Evolutionary conservation across 2,329 filamentous ascomycete species (phyloP).

Genomic region (Tolypocladium sp.): DNA sequence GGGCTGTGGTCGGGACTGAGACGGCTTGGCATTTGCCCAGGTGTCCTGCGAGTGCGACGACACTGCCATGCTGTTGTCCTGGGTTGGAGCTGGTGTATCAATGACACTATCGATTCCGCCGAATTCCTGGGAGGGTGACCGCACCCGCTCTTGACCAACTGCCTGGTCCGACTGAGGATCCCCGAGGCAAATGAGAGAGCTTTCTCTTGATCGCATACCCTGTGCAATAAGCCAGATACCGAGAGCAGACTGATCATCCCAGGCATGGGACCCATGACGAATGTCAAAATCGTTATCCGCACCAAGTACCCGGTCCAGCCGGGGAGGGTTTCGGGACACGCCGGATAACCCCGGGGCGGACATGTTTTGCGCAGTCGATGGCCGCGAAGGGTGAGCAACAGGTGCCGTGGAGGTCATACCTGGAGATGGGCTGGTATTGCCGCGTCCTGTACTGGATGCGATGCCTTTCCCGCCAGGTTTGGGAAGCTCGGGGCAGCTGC

Average conservation of each 20-base stretch:
- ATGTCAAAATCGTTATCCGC: slow-evolving; percentile 18
- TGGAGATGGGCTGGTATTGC: not conserved
- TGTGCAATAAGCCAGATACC: slow-evolving; percentile 28
- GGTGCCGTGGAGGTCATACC: not conserved
- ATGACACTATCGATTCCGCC: slow-evolving; percentile 7
- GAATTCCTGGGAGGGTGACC: slow-evolving; percentile 1
- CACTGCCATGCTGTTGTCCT: not conserved
- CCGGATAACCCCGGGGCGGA: slow-evolving; percentile 1
- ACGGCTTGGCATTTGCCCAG: not conserved
- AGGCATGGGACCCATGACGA: slow-evolving; percentile 17
- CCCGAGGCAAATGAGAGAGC: slow-evolving; percentile 10
- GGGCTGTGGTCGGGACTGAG: not conserved
- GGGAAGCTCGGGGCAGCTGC: not conserved
- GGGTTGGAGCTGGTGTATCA: slow-evolving; percentile 2
- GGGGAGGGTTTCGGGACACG: slow-evolving; percentile 2
- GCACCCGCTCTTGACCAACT: not conserved
- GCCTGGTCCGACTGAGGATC: slow-evolving; percentile 3
- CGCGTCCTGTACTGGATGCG: not conserved
- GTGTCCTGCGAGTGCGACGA: not conserved
- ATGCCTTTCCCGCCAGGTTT: not conserved
- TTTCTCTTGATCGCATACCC: slow-evolving; percentile 17
- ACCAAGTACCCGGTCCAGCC: slow-evolving; percentile 8
- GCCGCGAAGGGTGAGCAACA: not conserved
- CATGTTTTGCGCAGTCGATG: not conserved
- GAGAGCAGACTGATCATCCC: slow-evolving; percentile 24